Percentiles rank a stretch among this genome's conserved stretches.
Evolutionary conservation across 352 stramenopile genomes (phyloP).

Genomic region (Phytophthora quininea): DNA sequence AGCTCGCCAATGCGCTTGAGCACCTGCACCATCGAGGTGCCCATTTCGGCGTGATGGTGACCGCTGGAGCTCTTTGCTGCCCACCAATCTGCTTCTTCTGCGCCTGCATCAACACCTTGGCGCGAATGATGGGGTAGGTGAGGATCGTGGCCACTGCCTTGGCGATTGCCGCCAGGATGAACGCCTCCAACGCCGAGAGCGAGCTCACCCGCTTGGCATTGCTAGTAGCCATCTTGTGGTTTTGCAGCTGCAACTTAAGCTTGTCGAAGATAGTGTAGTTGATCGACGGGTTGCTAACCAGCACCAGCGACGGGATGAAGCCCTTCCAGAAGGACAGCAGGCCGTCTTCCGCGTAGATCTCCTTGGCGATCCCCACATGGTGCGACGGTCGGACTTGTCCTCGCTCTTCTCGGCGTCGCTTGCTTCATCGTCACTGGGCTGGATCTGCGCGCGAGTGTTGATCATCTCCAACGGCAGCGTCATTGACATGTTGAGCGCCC

Average conservation of each 20-base stretch:
- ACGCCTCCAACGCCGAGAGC: constrained; percentile 76
- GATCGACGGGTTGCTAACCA: constrained; percentile 90
- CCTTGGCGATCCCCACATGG: constrained; percentile 54
- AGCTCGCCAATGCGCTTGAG: constrained; percentile 68
- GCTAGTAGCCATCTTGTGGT: constrained; percentile 52
- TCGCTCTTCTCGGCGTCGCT: constrained; percentile 44
- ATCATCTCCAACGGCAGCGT: constrained; percentile 89
- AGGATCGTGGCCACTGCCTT: constrained; percentile 86
- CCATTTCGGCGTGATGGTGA: constrained; percentile 52
- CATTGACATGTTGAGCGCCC: constrained; percentile 87
- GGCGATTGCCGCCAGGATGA: constrained; percentile 78
- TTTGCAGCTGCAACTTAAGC: constrained; percentile 74
- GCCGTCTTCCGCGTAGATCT: constrained; percentile 77
- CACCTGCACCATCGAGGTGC: constrained; percentile 72
- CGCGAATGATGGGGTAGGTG: constrained; percentile 90
- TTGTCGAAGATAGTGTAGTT: constrained; percentile 91
- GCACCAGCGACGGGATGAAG: constrained; percentile 87
- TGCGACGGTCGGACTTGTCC: constrained; percentile 35
- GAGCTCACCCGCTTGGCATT: constrained; percentile 46
- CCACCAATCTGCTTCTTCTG: constrained; percentile 63
- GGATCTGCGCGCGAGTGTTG: constrained; percentile 85
- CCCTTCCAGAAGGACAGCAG: constrained; percentile 87
- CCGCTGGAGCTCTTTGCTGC: constrained; percentile 23
- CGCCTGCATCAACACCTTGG: constrained; percentile 89
- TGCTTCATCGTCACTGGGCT: constrained; percentile 47